Base-by-base conservation (phyloP, 768 basidiomycete species). In the Pluteus cervinus region DNA sequence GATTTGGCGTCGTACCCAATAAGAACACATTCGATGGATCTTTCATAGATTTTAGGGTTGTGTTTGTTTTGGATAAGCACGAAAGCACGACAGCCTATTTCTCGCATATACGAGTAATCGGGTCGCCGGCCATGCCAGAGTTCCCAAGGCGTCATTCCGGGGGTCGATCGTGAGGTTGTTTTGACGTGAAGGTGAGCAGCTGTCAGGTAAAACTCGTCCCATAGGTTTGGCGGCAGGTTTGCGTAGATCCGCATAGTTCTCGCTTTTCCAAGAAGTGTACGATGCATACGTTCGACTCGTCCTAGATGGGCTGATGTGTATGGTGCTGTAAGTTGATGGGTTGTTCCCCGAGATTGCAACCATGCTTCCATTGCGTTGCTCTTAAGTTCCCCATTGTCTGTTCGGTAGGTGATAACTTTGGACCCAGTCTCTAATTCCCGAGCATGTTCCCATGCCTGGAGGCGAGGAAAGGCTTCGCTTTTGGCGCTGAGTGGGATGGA, bases 201-300 rank as follows among this genome's bases (percentile, higher is more conserved):
- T 2, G 61, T 60, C 0, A 58, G 29, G 24, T 58, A 54, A 17
- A 63, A 56, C 29, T 65, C 55, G 17, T 59, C 53, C 63, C 63
- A 65, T 1, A 52, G 41, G 30, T 53, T 49, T 7, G 45, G 32
- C 1, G 61, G 63, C 3, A 46, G 37, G 0, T 48, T 42, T 10
- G 48, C 44, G 10, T 51, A 51, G 15, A 54, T 39, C 0, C 46
- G 46, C 59, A 65, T 63, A 0, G 61, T 42, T 1, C 47, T 40
- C 3, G 50, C 53, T 25, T 56, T 51, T 8, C 45, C 48, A 34
- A 64, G 46, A 5, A 64, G 37, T 0, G 62, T 66, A 7, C 50
- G 45, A 36, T 69, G 63, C 21, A 58, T 35, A 1, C 58, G 50
- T 35, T 70, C 62, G 2, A 61, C 61, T 7, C 44, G 42, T 5